A percentile compares a stretch with the other conserved stretches of the same genome.
Evolutionary conservation across 225 moss, liverwort and hornwort species (phyloP).

Genomic region (Physcomitrium patens): DNA sequence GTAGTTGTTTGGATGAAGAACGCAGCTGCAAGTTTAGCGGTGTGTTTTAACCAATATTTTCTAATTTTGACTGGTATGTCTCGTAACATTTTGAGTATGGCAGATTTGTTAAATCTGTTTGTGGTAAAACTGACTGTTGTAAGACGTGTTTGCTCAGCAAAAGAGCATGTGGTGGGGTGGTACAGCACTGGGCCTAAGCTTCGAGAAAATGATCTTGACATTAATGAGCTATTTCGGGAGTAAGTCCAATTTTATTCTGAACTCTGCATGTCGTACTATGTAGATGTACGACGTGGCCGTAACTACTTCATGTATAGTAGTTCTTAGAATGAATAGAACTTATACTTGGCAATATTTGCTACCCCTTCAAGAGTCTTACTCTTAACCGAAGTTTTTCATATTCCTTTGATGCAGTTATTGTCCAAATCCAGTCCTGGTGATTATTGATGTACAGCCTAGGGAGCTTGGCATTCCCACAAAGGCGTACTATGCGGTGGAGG

Average conservation of each 20-base stretch:
- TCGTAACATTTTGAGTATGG: not conserved
- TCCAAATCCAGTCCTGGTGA: conserved; percentile 94
- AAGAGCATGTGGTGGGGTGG: conserved; percentile 71
- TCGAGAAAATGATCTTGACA: conserved; percentile 95
- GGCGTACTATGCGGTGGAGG: conserved; percentile 97
- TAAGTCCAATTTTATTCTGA: conserved; percentile 32
- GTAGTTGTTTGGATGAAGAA: conserved; percentile 10
- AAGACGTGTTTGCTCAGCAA: conserved; percentile 42
- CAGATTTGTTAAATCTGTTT: not conserved
- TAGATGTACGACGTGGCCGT: not conserved
- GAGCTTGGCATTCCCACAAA: conserved; percentile 99
- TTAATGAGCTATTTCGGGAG: conserved; percentile 58
- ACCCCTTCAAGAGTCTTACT: conserved; percentile 7
- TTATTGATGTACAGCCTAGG: conserved; percentile 97
- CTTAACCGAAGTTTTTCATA: conserved; percentile 1
- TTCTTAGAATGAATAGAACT: not conserved
- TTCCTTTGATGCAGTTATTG: conserved; percentile 74
- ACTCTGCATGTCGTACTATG: conserved; percentile 16
- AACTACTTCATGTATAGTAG: not conserved
- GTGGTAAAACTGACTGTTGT: conserved; percentile 8
- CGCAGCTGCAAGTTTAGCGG: conserved; percentile 3
- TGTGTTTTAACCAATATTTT: not conserved
- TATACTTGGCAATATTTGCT: conserved; percentile 10
- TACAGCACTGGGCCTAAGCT: conserved; percentile 99
- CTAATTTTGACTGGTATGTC: not conserved